These are phyloP conservation scores for Lithohypha guttulata DNA, from an alignment of 2,329 filamentous ascomycete genomes.

Conservation along the genomic window DNA sequence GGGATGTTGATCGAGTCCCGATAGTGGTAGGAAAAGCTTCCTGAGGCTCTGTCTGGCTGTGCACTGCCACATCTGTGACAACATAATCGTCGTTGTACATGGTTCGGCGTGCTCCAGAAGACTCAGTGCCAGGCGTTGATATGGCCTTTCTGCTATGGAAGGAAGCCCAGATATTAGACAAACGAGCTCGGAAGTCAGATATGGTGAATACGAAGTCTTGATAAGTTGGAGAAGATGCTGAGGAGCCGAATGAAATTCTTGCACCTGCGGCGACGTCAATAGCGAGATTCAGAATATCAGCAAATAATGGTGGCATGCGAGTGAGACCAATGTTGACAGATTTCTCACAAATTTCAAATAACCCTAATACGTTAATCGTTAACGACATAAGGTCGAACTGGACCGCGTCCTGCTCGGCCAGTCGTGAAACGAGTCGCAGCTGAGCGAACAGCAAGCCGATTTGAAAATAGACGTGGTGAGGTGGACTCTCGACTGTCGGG, in stretches of 20 bases:
- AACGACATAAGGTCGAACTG: conserved; percentile 2
- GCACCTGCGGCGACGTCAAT: background rate
- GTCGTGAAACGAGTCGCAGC: background rate
- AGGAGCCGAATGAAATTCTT: background rate
- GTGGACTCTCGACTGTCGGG: conserved; percentile 1
- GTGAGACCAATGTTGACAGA: conserved; percentile 2
- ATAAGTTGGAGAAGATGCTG: background rate
- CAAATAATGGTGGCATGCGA: conserved; percentile 3
- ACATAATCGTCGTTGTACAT: background rate
- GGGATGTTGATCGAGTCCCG: background rate
- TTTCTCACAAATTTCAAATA: conserved; percentile 7
- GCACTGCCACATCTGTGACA: background rate
- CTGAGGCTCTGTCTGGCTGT: background rate
- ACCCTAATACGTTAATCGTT: background rate
- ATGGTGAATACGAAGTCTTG: background rate
- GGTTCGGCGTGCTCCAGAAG: background rate
- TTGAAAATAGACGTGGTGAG: conserved; percentile 11
- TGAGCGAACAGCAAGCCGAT: conserved; percentile 6
- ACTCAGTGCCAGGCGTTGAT: conserved; percentile 1
- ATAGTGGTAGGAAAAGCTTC: background rate
- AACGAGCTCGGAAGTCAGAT: background rate
- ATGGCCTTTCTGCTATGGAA: background rate
- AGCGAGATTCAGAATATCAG: conserved; percentile 2
- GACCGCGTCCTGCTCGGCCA: background rate
- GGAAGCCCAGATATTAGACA: background rate